Evolutionary conservation across 495 filamentous ascomycete genomes (phyloP), one percentile per base, ranked within the genome.

Genomic region (Neurospora sp.): DNA sequence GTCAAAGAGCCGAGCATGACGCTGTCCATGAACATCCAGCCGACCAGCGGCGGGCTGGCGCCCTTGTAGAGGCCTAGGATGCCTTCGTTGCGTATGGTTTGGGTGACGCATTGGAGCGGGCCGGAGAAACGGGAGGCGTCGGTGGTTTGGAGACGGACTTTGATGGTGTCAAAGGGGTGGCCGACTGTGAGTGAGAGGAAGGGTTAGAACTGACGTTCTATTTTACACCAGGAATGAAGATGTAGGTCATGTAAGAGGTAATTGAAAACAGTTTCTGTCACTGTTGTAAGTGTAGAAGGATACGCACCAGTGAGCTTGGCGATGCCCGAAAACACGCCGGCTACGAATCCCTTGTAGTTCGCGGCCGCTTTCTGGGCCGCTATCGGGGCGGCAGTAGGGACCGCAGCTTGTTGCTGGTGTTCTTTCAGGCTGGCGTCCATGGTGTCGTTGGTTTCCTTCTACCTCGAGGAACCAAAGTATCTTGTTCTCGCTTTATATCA

Each of bases 11-110:
- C 96, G 42, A 99, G 88, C 96, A 98, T 97, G 61, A 97, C 83
- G 73, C 89, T 92, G 81, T 98, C 95, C 95, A 98, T 98, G 79
- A 95, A 91, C 93, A 97, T 97, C 95, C 95, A 99, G 73, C 96
- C 96, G 72, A 97, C 88, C 70, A 97, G 82, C 53, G 94, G 95
- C 44, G 95, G 95, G 4, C 92, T 93, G 16, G 94, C 94, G 78
- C 92, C 94, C 80, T 97, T 97, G 84, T 97, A 97, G 22, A 97
- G 82, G 18, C 92, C 94, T 31, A 81, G 79, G 39, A 95, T 80
- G 16, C 93, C 93, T 79, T 97, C 94, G 78, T 93, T 90, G 53
- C 90, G 88, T 61, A 97, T 45, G 16, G 93, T 97, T 75, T 92
- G 90, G 45, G 92, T 78, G 4, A 97, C 84, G 78, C 96, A 99